Conservation (phyloP, 106 monocot genomes). For the Hemerocallis citrina region DNA sequence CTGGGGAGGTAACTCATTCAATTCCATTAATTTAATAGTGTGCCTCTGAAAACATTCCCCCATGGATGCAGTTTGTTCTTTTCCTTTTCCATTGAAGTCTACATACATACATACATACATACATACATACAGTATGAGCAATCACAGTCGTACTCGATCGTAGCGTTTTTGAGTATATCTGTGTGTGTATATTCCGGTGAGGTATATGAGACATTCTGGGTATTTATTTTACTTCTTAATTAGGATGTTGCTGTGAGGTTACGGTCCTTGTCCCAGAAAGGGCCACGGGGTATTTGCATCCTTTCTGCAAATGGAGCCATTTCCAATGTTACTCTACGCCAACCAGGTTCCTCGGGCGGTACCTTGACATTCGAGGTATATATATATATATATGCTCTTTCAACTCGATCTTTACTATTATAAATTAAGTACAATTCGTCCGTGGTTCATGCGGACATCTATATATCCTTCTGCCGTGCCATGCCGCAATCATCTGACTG, state of each 20-base stretch:
- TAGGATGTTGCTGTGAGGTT: slow-evolving; percentile 66
- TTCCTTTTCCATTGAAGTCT: background rate
- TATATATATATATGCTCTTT: background rate
- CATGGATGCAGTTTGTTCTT: background rate
- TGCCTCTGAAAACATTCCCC: background rate
- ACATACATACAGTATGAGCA: no score
- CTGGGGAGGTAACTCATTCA: slow-evolving; percentile 55
- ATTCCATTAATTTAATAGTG: background rate
- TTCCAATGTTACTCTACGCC: slow-evolving; percentile 67
- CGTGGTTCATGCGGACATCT: no score
- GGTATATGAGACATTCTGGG: no score
- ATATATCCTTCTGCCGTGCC: no score
- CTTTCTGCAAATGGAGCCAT: slow-evolving; percentile 79
- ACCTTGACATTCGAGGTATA: slow-evolving; percentile 66
- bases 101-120: background rate
- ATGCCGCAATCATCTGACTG: no score
- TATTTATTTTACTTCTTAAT: background rate
- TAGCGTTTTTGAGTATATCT: no score
- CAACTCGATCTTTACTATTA: no score
- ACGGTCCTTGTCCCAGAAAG: slow-evolving; percentile 67
- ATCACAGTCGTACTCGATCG: no score
- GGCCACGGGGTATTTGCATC: slow-evolving; percentile 64
- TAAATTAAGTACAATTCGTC: no score
- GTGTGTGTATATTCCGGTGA: no score
- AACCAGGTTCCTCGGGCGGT: slow-evolving; percentile 63